A percentile compares a stretch with the other conserved stretches of the same genome.
These are phyloP conservation scores for Aspergillus transmontanensis DNA, from an alignment of 2,329 filamentous ascomycete genomes.

Conservation along the genomic window DNA sequence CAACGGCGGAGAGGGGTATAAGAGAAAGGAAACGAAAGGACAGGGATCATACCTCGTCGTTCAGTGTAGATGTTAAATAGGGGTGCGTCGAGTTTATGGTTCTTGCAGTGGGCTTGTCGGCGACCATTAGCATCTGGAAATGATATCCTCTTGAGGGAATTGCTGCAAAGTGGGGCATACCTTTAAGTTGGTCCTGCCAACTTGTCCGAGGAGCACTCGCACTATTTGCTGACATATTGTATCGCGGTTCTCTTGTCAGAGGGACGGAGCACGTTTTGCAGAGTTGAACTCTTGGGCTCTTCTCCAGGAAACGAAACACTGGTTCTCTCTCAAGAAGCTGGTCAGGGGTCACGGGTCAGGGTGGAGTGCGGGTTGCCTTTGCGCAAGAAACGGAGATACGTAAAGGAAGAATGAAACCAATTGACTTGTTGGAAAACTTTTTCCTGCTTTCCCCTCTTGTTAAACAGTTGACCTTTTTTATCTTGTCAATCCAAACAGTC, in stretches of 20 bases:
- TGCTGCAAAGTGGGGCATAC: constrained; percentile 42
- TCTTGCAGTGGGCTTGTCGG: constrained; percentile 59
- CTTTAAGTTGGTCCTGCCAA: constrained; percentile 62
- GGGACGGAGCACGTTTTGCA: background rate
- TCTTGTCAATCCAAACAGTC: constrained; percentile 13
- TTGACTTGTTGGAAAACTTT: constrained; percentile 3
- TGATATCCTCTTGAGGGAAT: constrained; percentile 14
- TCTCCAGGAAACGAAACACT: background rate
- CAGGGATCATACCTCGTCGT: constrained; percentile 61
- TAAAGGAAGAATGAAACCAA: constrained; percentile 6
- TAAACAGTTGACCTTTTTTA: constrained; percentile 1
- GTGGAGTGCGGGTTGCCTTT: constrained; percentile 18
- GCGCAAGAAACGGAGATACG: constrained; percentile 4
- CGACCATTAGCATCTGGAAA: constrained; percentile 15
- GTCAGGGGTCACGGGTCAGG: background rate
- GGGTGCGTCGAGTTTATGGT: constrained; percentile 56
- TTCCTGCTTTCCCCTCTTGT: background rate
- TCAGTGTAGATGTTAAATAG: constrained; percentile 74
- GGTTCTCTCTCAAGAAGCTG: background rate
- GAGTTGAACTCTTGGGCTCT: background rate
- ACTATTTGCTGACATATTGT: constrained; percentile 29
- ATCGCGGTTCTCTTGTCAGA: constrained; percentile 10
- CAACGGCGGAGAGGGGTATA: constrained; percentile 19
- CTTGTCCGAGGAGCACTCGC: constrained; percentile 28
- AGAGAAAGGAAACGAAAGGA: constrained; percentile 4